Evolutionary conservation across 164 flowering plant species (phyloP), one percentile per base, ranked within the genome.

Genomic region (Taxillus chinensis): DNA sequence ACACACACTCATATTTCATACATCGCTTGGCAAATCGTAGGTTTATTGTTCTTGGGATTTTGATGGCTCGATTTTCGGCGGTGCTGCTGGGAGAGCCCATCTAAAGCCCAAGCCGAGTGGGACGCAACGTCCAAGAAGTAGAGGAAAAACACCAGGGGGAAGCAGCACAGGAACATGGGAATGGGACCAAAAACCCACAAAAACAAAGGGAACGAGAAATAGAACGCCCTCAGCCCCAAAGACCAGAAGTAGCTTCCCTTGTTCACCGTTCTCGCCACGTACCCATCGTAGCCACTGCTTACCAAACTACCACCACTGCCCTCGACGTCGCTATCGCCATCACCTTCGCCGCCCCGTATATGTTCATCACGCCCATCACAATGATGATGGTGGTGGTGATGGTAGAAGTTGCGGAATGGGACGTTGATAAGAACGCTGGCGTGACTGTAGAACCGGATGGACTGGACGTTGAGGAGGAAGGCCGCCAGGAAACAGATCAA

Each of bases 131-230:
- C 95, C 40, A 90, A 72, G 64, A 81, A 79, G 69, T 82, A 82
- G 17, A 87, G 80, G 72, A 82, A 7, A 61, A 75, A 50, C n/a
- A 84, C 86, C 55, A 89, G 66, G 37, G 79, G 61, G 11, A 83
- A 8, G 68, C 88, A 79, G 48, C 79, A 69, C 9, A 71, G 5
- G 15, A 89, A 79, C 96, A 89, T 87, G 6, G 95, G 91, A 14
- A 92, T 78, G 5, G 98, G 90, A 2, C 98, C 96, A 68, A 92
- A 89, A 16, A 87, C 74, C 98, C 98, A 92, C 60, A 92, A 51
- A 58, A 89, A 85, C 7, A 87, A 65, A 4, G 98, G 98, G 60
- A 87, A 81, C 0, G 98, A 92, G 66, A 89, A 82, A 74, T 89
- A 92, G 68, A 89, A 89, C 3, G 89, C 90, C 1, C 91, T 63